These are phyloP conservation scores for Backusella australiensis DNA, from an alignment of 192 early-diverging fungal species.

Conservation along the genomic window DNA sequence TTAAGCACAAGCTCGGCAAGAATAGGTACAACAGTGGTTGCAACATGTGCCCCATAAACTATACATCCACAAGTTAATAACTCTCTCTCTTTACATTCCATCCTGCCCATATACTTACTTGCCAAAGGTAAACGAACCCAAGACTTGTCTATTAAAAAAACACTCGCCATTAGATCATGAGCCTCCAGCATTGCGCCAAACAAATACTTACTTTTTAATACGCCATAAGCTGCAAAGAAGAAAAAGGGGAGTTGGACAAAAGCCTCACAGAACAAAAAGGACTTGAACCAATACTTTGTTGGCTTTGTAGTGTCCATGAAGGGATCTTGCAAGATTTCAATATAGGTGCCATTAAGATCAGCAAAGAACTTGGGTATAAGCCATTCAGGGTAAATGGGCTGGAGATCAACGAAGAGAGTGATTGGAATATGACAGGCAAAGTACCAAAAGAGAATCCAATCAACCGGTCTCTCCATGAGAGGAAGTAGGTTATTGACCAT, in stretches of 20 bases:
- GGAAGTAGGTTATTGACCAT: background rate
- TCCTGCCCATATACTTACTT: constrained; percentile 3
- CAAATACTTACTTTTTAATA: constrained; percentile 50
- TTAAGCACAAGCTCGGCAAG: constrained; percentile 54
- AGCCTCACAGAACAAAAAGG: constrained; percentile 57
- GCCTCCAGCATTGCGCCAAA: background rate
- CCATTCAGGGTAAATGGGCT: constrained; percentile 48
- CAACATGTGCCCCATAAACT: constrained; percentile 69
- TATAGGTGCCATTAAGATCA: constrained; percentile 42
- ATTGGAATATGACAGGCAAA: constrained; percentile 72
- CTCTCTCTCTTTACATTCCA: constrained; percentile 2
- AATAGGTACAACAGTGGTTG: constrained; percentile 63
- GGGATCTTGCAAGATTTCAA: constrained; percentile 56
- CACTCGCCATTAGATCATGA: background rate
- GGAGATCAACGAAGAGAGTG: constrained; percentile 59
- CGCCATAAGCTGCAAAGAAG: constrained; percentile 53
- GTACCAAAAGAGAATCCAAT: constrained; percentile 46
- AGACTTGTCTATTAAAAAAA: background rate
- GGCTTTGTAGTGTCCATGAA: constrained; percentile 48
- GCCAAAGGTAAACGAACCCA: constrained; percentile 17
- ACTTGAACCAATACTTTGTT: constrained; percentile 59
- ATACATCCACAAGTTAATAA: constrained; percentile 20
- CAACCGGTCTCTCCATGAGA: background rate
- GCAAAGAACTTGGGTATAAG: constrained; percentile 32
- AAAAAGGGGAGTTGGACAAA: constrained; percentile 71